A percentile compares a stretch with the other conserved stretches of the same genome.
These are phyloP conservation scores for Aspergillus pseudoterreus DNA, from an alignment of 2,329 filamentous ascomycete genomes.

Conservation along the genomic window DNA sequence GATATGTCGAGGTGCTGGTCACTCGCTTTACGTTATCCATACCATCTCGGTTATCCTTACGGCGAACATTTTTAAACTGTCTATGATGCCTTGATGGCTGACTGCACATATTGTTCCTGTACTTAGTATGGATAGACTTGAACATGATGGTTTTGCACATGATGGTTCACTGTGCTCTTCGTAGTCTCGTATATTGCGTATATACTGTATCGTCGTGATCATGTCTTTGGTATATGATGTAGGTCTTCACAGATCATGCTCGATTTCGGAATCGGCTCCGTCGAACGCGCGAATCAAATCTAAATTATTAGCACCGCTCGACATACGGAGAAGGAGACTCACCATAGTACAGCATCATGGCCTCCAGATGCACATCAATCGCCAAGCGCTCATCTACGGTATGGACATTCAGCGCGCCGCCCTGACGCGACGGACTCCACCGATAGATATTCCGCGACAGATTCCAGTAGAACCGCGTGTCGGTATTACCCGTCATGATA, in stretches of 20 bases:
- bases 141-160: no score
- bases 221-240: neutral
- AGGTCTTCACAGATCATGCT: neutral
- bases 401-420: constrained; percentile 45
- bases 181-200: neutral
- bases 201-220: neutral
- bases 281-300: constrained; percentile 33
- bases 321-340: constrained; percentile 5
- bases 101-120: neutral
- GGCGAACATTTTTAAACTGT: neutral
- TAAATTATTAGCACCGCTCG: constrained; percentile 9
- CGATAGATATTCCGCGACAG: constrained; percentile 52
- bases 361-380: constrained; percentile 42
- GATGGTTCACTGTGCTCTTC: neutral
- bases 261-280: neutral
- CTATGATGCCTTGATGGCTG: neutral
- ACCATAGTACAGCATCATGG: constrained; percentile 43
- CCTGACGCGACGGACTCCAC: constrained; percentile 47
- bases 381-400: constrained; percentile 50
- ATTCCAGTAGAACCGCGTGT: constrained; percentile 52
- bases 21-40: constrained; percentile 5
- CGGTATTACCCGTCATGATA: constrained; percentile 53
- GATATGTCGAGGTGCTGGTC: neutral
- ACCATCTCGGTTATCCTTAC: constrained; percentile 3
- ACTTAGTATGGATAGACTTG: neutral